A percentile compares a stretch with the other conserved stretches of the same genome.
phyloP scores from a whole-genome alignment of 73 alveolate genomes.

The Paramecium caudatum region DNA sequence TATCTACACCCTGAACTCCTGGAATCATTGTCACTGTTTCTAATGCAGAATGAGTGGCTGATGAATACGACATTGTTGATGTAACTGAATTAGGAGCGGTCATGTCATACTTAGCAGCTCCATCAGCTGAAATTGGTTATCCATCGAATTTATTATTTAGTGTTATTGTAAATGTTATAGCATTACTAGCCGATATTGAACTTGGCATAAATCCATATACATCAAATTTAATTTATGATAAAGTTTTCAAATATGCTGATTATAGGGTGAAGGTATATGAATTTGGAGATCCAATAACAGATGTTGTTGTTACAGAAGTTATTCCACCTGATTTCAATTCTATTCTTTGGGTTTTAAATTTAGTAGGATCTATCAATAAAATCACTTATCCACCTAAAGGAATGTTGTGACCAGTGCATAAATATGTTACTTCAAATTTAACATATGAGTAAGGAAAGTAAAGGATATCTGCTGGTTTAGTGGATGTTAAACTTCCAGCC shows the following conservation, averaged over 20 bases:
- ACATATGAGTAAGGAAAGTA: constrained; percentile 4
- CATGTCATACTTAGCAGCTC: neutral
- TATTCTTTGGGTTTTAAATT: neutral
- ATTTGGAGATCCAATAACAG: neutral
- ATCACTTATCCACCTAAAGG: constrained; percentile 11
- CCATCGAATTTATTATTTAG: neutral
- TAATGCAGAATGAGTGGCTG: neutral
- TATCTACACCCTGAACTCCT: neutral
- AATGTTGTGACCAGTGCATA: neutral
- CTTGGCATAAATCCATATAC: neutral
- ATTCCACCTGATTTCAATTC: constrained; percentile 47
- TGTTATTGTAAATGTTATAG: neutral
- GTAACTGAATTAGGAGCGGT: neutral
- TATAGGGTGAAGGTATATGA: constrained; percentile 2
- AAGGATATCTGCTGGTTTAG: neutral
- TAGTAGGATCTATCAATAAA: neutral
- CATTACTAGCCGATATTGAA: neutral
- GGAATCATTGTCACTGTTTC: neutral
- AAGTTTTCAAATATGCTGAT: neutral
- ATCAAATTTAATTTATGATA: neutral
- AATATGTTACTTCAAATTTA: neutral
- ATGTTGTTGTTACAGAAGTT: neutral
- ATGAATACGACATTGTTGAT: neutral
- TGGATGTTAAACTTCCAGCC: neutral
- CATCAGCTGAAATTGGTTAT: neutral